Conservation (phyloP, 1,284 basidiomycete genomes). For the Malassezia japonica region DNA sequence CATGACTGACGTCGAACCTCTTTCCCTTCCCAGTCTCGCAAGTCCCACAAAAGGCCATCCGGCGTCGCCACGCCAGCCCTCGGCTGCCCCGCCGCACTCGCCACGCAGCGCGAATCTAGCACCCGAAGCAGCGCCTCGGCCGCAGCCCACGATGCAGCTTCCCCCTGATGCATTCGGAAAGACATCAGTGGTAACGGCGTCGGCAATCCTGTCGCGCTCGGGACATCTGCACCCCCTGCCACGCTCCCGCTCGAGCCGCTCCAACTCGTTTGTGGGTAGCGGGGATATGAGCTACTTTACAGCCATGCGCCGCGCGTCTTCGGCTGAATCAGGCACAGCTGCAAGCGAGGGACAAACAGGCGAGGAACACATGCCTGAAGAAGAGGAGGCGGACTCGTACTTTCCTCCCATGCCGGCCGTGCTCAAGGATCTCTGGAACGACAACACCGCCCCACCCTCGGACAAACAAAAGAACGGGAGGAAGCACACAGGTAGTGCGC, state of each 20-base stretch:
- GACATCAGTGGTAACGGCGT: slow-evolving; percentile 1
- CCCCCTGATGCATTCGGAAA: background rate
- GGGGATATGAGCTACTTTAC: background rate
- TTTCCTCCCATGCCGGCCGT: background rate
- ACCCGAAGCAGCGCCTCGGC: no score
- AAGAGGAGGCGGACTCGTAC: background rate
- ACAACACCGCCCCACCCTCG: background rate
- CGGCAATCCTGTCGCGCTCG: slow-evolving; percentile 10
- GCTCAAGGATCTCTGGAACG: background rate
- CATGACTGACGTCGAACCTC: slow-evolving; percentile 3
- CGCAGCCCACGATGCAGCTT: background rate
- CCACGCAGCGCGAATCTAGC: no score
- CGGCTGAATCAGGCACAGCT: background rate
- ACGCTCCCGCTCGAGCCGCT: background rate
- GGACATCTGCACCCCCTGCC: slow-evolving; percentile 5
- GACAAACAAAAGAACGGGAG: background rate
- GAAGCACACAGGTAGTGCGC: slow-evolving; percentile 32
- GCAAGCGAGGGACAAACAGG: no score
- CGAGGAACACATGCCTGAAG: no score
- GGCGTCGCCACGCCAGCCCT: no score
- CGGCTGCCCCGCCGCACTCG: no score
- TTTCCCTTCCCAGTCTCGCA: background rate
- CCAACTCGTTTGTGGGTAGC: background rate
- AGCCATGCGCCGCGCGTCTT: background rate
- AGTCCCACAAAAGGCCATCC: background rate